A percentile compares a stretch with the other conserved stretches of the same genome.
Conservation (phyloP, 306 rosid genomes). For the Fragaria iinumae region DNA sequence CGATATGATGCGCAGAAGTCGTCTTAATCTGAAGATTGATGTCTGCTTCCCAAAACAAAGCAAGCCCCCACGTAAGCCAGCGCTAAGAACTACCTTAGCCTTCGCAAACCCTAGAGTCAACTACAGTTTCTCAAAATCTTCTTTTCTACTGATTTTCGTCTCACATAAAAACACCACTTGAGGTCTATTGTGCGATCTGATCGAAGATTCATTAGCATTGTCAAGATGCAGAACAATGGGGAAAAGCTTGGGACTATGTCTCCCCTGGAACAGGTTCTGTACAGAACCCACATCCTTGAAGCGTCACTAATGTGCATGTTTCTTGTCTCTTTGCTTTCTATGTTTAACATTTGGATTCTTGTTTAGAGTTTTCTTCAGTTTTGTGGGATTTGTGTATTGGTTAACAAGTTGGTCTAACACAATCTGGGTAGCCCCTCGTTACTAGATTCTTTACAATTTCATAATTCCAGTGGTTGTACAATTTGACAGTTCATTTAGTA, state of each 20-base stretch:
- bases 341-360: background rate
- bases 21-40: no score
- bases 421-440: background rate
- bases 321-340: background rate
- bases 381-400: background rate
- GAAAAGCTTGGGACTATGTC: slow-evolving; percentile 96
- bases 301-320: slow-evolving; percentile 80
- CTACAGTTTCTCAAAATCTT: no score
- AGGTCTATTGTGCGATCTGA: no score
- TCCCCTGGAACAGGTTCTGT: slow-evolving; percentile 98
- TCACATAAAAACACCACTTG: no score
- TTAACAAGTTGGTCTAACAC: background rate
- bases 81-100: no score
- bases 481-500: background rate
- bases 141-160: no score
- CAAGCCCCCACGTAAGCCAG: no score
- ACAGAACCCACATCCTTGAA: slow-evolving; percentile 96
- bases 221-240: slow-evolving; percentile 96
- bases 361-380: slow-evolving; percentile 1
- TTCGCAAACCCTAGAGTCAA: no score
- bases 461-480: background rate
- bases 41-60: no score
- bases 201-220: slow-evolving; percentile 63
- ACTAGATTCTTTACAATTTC: background rate
- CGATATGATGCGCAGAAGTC: no score